Evolutionary conservation across 106 monocot genomes (phyloP), one percentile per base, ranked within the genome.

Genomic region (Platanthera guangdongensis): DNA sequence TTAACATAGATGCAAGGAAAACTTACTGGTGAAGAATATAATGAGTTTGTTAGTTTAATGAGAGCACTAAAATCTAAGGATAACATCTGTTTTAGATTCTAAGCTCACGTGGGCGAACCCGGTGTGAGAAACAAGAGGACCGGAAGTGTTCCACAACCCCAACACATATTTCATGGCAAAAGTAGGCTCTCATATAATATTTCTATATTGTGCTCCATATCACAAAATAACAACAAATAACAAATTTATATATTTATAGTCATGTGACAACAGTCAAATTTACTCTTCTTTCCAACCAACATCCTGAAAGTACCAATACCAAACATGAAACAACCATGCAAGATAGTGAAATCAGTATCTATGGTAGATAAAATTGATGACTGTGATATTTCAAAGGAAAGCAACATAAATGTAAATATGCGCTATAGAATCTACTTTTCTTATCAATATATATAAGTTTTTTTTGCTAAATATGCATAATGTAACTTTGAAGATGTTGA

Each of bases 21-120:
- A 71, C 88, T 99, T 32, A 78, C 78, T 71, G 47, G 13, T 82
- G 82, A 72, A 62, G 97, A 99, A 83, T 99, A 99, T 74, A 94
- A 80, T 52, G 92, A 99, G 55, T 99, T 99, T 86, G 90, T 99
- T 22, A 88, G 85, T 64, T 78, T 87, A 25, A 92, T 94, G 99
- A 90, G 86, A 77, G 87, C 92, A 49, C 77, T 94, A 71, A 99
- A 99, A 84, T 85, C 81, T 12, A 99, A 92, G 82, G 84, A 84
- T 92, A 60, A 81, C 80, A 62, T 75, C 86, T 45, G 80, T 92
- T 32, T 72, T 99, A 49, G 94, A 94, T 64, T 86, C n/a, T n/a
- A n/a, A n/a, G n/a, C n/a, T n/a, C n/a, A n/a, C n/a, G n/a, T n/a
- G n/a, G n/a, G n/a, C n/a, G n/a, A n/a, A n/a, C n/a, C n/a, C n/a